phyloP scores from a whole-genome alignment of 352 stramenopile species.

The Phytophthora hibernalis region DNA sequence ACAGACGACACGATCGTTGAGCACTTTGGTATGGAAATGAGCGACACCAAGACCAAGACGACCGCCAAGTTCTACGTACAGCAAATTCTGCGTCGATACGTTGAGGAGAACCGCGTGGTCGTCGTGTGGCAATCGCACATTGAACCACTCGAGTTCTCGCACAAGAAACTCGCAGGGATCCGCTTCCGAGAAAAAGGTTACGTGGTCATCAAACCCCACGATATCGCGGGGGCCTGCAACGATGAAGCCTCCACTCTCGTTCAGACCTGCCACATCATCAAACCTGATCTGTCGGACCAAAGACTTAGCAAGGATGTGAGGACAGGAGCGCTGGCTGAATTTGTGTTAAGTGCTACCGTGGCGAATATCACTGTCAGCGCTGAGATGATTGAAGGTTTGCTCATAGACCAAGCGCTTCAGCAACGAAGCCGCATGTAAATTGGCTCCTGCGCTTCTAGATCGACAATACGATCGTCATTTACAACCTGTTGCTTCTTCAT shows the following conservation, averaged over 20 bases:
- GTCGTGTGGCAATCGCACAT: constrained; percentile 68
- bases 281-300: constrained; percentile 50
- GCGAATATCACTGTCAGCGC: constrained; percentile 45
- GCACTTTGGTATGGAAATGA: constrained; percentile 63
- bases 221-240: constrained; percentile 6
- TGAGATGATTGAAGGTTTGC: constrained; percentile 60
- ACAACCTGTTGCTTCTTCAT: too few species aligned
- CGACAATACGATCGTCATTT: too few species aligned
- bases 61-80: constrained; percentile 58
- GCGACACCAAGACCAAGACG: constrained; percentile 51
- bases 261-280: constrained; percentile 62
- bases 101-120: constrained; percentile 59
- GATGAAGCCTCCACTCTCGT: constrained; percentile 45
- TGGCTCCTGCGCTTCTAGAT: background rate
- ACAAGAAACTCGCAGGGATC: constrained; percentile 43
- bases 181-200: constrained; percentile 65
- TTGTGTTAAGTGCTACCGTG: constrained; percentile 46
- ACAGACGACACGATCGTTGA: constrained; percentile 42
- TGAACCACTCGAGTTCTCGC: constrained; percentile 65
- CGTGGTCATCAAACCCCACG: constrained; percentile 57
- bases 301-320: constrained; percentile 34
- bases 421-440: constrained; percentile 26
- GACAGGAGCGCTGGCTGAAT: constrained; percentile 50
- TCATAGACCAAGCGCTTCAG: constrained; percentile 35
- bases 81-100: constrained; percentile 60